Evolutionary conservation across 768 basidiomycete species (phyloP), one percentile per base, ranked within the genome.

Genomic region (Pholiota microspora): DNA sequence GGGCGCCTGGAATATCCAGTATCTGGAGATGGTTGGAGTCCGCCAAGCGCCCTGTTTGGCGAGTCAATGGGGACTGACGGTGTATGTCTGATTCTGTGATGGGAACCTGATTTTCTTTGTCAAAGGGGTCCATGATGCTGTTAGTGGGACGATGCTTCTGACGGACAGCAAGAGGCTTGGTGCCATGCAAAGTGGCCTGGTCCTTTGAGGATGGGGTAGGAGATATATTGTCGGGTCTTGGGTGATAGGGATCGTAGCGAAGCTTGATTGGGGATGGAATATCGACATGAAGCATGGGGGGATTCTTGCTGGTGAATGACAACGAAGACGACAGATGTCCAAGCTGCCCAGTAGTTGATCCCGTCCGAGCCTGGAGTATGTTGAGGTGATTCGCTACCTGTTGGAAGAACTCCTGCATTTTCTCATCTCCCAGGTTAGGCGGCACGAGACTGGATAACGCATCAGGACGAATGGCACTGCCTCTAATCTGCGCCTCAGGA

Each of bases 371-470:
- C 63, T 89, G 85, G 73, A 93, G 83, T 40, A 80, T 78, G 62
- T 86, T 85, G 53, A 94, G 80, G 65, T 91, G 89, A 45, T 88
- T 82, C 7, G 85, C 88, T 44, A 94, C 85, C 67, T 95, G 90
- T 51, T 88, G 78, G 70, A 94, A 91, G 73, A 95, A 95, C 44
- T 82, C 72, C 60, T 93, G 90, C 62, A 96, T 83, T 42, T 81
- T 84, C 49, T 82, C 82, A 62, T 94, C 87, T 60, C 87, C 78
- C 25, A 88, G 73, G 53, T 87, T 80, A 0, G 92, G 89, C n/a
- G 85, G 76, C 24, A 80, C 77, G 28, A 90, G 66, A 7, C 70
- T 73, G 6, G 79, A 75, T 7, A 82, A 71, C 50, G 64, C 61
- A 8, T 64, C 35, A 10, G 62, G 63, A 42, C 52, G 52, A 9